Conservation (phyloP, 2,329 filamentous ascomycete species). For the Colletotrichum coccodes region DNA sequence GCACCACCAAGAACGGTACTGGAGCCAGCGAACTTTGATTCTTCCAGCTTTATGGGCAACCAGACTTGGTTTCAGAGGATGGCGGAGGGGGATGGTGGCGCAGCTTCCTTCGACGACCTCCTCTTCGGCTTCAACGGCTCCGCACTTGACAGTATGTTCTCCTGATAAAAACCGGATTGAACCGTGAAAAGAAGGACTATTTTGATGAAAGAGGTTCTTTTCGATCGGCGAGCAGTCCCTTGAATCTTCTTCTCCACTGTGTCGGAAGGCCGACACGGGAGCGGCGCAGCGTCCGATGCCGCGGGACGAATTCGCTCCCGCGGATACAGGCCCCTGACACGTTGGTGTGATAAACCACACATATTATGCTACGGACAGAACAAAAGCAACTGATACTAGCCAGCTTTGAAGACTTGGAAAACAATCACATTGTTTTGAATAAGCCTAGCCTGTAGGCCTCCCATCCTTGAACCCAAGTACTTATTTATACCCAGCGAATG, state of each 20-base stretch:
- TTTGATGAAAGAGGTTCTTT: neutral
- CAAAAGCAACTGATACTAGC: neutral
- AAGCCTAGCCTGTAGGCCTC: no score
- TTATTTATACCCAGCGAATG: neutral
- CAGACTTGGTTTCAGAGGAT: slow-evolving; percentile 4
- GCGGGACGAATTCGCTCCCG: slow-evolving; percentile 14
- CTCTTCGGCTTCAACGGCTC: slow-evolving; percentile 46
- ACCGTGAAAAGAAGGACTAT: no score
- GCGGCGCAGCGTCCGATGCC: neutral
- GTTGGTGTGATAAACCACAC: neutral
- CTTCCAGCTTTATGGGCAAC: neutral
- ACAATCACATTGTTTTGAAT: neutral
- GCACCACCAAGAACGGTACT: neutral
- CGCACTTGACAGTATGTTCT: slow-evolving; percentile 38
- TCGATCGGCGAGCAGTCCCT: neutral
- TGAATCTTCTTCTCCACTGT: neutral
- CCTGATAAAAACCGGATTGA: neutral
- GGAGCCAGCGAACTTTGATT: neutral
- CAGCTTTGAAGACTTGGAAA: neutral
- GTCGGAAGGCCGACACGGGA: no score
- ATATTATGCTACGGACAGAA: neutral
- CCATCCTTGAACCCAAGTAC: neutral
- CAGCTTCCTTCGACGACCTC: slow-evolving; percentile 39
- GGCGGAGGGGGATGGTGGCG: slow-evolving; percentile 16
- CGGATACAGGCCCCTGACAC: neutral